Conservation (phyloP, 768 basidiomycete genomes). For the Crucibulum laeve region DNA sequence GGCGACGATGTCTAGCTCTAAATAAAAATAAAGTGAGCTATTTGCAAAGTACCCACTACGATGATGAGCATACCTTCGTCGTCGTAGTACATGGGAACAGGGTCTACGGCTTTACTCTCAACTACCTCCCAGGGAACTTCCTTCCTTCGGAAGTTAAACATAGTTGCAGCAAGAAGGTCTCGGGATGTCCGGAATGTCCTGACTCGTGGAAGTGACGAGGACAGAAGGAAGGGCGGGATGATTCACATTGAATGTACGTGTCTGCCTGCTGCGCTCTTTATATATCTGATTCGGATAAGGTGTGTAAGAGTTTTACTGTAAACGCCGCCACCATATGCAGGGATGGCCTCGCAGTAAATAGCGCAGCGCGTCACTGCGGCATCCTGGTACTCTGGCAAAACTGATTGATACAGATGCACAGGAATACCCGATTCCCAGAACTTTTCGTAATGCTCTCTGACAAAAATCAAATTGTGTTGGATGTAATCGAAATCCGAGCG, state of each 20-base stretch:
- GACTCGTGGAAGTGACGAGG: conserved; percentile 1
- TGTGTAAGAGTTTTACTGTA: background rate
- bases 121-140: conserved; percentile 78
- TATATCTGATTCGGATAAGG: conserved; percentile 13
- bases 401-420: too few species aligned
- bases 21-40: conserved; percentile 4
- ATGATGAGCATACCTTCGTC: conserved; percentile 45
- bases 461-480: too few species aligned
- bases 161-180: conserved; percentile 5
- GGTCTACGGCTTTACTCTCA: conserved; percentile 57
- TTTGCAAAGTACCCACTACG: background rate
- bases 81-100: conserved; percentile 61
- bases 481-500: too few species aligned
- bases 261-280: conserved; percentile 12
- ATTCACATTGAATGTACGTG: conserved; percentile 18
- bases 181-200: background rate
- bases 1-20: conserved; percentile 59
- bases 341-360: conserved; percentile 7
- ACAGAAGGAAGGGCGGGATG: conserved; percentile 4
- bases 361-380: too few species aligned
- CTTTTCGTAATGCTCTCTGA: too few species aligned
- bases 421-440: too few species aligned
- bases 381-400: too few species aligned
- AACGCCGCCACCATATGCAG: conserved; percentile 13
- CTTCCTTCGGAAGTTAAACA: conserved; percentile 48